phyloP scores from a whole-genome alignment of 177 flowering plant genomes.

The Vitis hybrid region DNA sequence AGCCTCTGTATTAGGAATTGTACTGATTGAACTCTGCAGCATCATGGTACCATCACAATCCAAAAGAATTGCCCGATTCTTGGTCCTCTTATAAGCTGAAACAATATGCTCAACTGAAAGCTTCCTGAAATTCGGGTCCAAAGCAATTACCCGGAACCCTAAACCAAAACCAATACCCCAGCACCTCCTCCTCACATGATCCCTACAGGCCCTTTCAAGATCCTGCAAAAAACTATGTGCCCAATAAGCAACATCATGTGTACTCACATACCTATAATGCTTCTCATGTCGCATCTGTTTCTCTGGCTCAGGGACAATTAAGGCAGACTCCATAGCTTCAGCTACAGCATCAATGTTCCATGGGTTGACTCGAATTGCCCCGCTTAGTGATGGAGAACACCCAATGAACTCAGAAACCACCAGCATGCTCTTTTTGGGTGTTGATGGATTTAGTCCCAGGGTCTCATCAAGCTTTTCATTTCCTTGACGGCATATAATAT shows the following conservation, averaged over 20 bases:
- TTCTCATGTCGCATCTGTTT: conserved; percentile 90
- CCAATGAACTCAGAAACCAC: conserved; percentile 95
- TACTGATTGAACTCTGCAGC: conserved; percentile 50
- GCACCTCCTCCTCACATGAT: conserved; percentile 77
- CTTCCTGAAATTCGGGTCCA: conserved; percentile 86
- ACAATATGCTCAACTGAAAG: conserved; percentile 86
- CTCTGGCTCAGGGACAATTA: conserved; percentile 59
- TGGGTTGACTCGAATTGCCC: conserved; percentile 91
- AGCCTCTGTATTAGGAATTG: conserved; percentile 53
- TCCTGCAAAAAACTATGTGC: conserved; percentile 86
- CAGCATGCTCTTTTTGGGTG: conserved; percentile 80
- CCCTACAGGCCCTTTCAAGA: conserved; percentile 83
- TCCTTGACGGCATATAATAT: conserved; percentile 79
- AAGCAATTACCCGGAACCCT: conserved; percentile 79
- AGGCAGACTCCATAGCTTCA: conserved; percentile 87
- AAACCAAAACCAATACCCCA: conserved; percentile 98
- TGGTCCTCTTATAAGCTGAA: conserved; percentile 88
- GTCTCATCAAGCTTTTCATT: conserved; percentile 60
- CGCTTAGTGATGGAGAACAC: conserved; percentile 93
- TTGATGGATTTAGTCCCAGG: conserved; percentile 46
- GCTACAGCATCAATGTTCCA: conserved; percentile 93
- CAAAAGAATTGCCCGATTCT: conserved; percentile 80
- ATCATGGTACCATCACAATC: conserved; percentile 90
- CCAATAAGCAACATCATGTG: conserved; percentile 96
- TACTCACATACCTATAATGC: conserved; percentile 83